Evolutionary conservation across 805 yeast species (phyloP).

Genomic region (Candida piceae): DNA sequence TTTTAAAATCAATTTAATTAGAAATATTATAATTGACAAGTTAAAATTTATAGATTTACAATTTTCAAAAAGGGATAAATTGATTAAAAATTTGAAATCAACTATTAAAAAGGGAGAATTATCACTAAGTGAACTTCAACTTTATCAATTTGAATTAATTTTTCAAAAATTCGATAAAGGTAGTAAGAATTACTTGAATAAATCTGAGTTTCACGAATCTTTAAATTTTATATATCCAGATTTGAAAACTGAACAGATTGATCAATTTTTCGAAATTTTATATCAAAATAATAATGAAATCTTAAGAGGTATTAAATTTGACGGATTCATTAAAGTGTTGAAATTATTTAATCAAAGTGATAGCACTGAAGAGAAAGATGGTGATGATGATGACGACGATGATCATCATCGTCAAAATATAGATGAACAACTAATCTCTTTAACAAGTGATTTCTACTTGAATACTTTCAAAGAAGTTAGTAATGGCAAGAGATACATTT

Average conservation of each 20-base stretch:
- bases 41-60: constrained; percentile 39
- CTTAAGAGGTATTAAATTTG: constrained; percentile 23
- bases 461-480: constrained; percentile 37
- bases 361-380: constrained; percentile 14
- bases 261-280: constrained; percentile 33
- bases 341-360: constrained; percentile 14
- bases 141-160: constrained; percentile 39
- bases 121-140: constrained; percentile 7
- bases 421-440: constrained; percentile 33
- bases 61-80: constrained; percentile 20
- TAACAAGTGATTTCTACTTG: constrained; percentile 34
- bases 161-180: constrained; percentile 37
- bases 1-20: constrained; percentile 33
- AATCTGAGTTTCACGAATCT: constrained; percentile 39
- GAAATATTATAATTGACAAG: constrained; percentile 33
- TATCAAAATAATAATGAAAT: constrained; percentile 18
- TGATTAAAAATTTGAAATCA: constrained; percentile 16
- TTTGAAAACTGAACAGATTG: constrained; percentile 30
- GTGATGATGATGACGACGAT: constrained; percentile 20
- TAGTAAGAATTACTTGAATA: constrained; percentile 33
- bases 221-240: constrained; percentile 37
- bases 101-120: constrained; percentile 4
- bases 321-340: constrained; percentile 23
- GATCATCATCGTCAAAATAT: too few relatives aligned
- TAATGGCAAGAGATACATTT: constrained; percentile 34